phyloP scores from a whole-genome alignment of 352 stramenopile species.

The Globisporangium orthogonon region DNA sequence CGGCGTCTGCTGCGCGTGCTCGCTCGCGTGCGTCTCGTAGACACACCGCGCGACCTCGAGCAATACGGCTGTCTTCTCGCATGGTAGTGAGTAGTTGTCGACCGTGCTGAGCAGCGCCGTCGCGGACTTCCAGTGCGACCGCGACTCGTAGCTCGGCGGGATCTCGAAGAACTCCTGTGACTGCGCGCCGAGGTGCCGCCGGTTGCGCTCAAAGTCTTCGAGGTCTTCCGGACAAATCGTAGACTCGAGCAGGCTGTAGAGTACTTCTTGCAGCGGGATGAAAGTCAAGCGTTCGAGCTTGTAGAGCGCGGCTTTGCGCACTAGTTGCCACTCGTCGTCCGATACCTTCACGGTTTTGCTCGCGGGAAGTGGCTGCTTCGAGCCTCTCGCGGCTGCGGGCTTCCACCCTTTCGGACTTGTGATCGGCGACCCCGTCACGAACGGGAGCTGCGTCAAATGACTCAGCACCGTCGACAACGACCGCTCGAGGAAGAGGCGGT shows the following conservation, averaged over 20 bases:
- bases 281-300: constrained; percentile 64
- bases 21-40: constrained; percentile 49
- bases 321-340: constrained; percentile 49
- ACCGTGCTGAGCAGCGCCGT: constrained; percentile 45
- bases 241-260: constrained; percentile 50
- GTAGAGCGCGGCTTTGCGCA: constrained; percentile 40
- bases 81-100: constrained; percentile 70
- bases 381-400: constrained; percentile 10
- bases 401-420: constrained; percentile 8
- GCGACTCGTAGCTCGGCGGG: constrained; percentile 33
- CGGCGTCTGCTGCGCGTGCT: constrained; percentile 22
- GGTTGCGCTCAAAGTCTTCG: constrained; percentile 46
- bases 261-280: constrained; percentile 57
- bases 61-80: constrained; percentile 55
- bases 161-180: constrained; percentile 63
- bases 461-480: constrained; percentile 46
- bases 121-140: constrained; percentile 48
- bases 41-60: constrained; percentile 67
- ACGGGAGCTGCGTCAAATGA: constrained; percentile 21
- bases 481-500: constrained; percentile 68
- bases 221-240: constrained; percentile 30
- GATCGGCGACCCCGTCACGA: constrained; percentile 7
- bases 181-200: constrained; percentile 31
- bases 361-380: not conserved
- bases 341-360: not conserved